Conservation (phyloP, 306 rosid genomes). For the Ormosia emarginata region DNA sequence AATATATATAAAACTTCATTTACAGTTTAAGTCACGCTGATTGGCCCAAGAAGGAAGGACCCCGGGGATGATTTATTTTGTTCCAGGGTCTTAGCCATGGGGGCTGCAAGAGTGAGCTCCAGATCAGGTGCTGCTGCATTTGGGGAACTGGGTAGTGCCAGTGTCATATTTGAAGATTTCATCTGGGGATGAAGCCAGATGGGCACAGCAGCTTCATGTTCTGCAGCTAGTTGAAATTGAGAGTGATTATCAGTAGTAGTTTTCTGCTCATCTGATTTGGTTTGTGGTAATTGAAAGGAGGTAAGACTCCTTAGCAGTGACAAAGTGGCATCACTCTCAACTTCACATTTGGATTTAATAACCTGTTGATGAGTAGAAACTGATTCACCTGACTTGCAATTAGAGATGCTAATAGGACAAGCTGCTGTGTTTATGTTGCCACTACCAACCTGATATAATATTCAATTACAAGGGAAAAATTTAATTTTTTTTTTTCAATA, state of each 20-base stretch:
- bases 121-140: constrained; percentile 36
- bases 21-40: constrained; percentile 39
- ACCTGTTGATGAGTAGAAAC: neutral
- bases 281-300: neutral
- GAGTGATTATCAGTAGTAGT: neutral
- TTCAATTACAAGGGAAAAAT: neutral
- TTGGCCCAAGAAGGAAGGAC: constrained; percentile 43
- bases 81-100: constrained; percentile 24
- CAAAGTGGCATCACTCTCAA: constrained; percentile 6
- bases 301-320: neutral
- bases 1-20: neutral
- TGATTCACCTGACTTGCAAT: constrained; percentile 3
- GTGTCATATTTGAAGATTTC: constrained; percentile 19
- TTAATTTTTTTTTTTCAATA: neutral
- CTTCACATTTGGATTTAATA: neutral
- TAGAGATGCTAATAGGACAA: neutral
- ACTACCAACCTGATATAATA: constrained; percentile 41
- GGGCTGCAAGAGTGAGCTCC: constrained; percentile 63
- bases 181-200: constrained; percentile 40
- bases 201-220: neutral
- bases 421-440: neutral
- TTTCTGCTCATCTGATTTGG: constrained; percentile 18
- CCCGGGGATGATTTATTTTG: constrained; percentile 36
- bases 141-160: constrained; percentile 7
- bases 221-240: neutral